phyloP scores from a whole-genome alignment of 2,329 filamentous ascomycete species.

The Epichloe brachyelytri region DNA sequence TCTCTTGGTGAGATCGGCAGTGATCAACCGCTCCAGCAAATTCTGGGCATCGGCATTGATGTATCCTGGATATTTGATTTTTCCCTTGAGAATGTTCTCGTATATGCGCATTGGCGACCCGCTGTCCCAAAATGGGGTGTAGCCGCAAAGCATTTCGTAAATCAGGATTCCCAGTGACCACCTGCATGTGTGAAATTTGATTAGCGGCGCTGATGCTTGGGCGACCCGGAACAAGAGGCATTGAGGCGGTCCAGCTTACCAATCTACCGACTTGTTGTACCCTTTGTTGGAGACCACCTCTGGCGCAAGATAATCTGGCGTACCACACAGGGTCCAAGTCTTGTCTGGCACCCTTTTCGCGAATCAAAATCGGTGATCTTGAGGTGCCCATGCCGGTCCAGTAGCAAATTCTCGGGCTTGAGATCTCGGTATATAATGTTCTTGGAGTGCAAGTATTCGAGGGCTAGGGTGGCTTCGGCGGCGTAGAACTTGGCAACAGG shows the following conservation, averaged over 20 bases:
- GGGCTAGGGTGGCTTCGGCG: slow-evolving; percentile 85
- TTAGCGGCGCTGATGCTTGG: slow-evolving; percentile 1
- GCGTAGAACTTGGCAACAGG: slow-evolving; percentile 99
- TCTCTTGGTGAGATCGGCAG: slow-evolving; percentile 85
- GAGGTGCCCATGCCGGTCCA: slow-evolving; percentile 85
- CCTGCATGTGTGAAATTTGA: slow-evolving; percentile 35
- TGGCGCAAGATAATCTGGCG: slow-evolving; percentile 91
- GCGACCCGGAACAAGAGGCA: neutral
- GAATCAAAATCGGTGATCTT: slow-evolving; percentile 98
- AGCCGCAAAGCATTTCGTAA: slow-evolving; percentile 98
- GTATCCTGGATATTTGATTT: slow-evolving; percentile 93
- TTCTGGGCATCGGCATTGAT: slow-evolving; percentile 91
- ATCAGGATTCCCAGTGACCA: slow-evolving; percentile 98
- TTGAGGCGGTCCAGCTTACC: slow-evolving; percentile 44
- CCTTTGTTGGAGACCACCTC: slow-evolving; percentile 99
- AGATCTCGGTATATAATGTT: slow-evolving; percentile 97
- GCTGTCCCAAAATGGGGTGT: slow-evolving; percentile 97
- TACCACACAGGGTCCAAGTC: slow-evolving; percentile 97
- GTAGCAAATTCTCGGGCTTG: slow-evolving; percentile 85
- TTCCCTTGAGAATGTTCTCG: slow-evolving; percentile 93
- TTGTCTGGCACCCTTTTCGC: slow-evolving; percentile 97
- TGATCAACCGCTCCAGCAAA: slow-evolving; percentile 84
- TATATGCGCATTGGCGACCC: slow-evolving; percentile 99
- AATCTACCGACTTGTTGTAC: slow-evolving; percentile 99
- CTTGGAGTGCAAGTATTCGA: slow-evolving; percentile 88